Conservation (phyloP, 164 flowering plant species). For the Pachysandra terminalis region DNA sequence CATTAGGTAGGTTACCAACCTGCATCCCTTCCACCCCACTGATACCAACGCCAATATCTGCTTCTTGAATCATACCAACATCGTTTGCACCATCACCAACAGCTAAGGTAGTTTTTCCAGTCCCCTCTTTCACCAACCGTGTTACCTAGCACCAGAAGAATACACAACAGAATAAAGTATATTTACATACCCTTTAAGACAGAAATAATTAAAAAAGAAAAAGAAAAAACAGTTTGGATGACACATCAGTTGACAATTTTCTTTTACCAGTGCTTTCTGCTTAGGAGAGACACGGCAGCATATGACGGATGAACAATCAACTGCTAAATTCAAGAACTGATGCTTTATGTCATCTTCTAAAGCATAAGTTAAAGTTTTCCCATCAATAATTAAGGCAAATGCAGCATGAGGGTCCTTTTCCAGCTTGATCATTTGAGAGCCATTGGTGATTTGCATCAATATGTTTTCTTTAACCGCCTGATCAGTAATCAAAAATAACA, state of each 20-base stretch:
- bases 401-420: slow-evolving; percentile 98
- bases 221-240: background rate
- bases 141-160: slow-evolving; percentile 57
- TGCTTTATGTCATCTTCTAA: slow-evolving; percentile 77
- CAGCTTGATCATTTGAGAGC: slow-evolving; percentile 72
- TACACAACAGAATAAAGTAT: slow-evolving; percentile 4
- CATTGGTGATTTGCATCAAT: slow-evolving; percentile 77
- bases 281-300: slow-evolving; percentile 99
- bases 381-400: slow-evolving; percentile 92
- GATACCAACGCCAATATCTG: slow-evolving; percentile 97
- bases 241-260: background rate
- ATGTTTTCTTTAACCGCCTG: slow-evolving; percentile 81
- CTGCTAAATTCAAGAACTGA: slow-evolving; percentile 80
- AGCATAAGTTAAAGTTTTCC: slow-evolving; percentile 74
- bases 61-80: slow-evolving; percentile 99
- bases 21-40: slow-evolving; percentile 99
- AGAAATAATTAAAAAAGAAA: too few species aligned
- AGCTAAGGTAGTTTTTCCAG: slow-evolving; percentile 88
- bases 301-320: slow-evolving; percentile 94
- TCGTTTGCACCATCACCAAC: slow-evolving; percentile 99
- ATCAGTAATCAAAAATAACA: slow-evolving; percentile 22
- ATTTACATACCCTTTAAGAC: background rate
- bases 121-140: slow-evolving; percentile 87
- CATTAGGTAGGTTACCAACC: slow-evolving; percentile 49
- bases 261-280: slow-evolving; percentile 92